Conservation (phyloP, 495 filamentous ascomycete genomes). For the Trichocladium antarcticum region DNA sequence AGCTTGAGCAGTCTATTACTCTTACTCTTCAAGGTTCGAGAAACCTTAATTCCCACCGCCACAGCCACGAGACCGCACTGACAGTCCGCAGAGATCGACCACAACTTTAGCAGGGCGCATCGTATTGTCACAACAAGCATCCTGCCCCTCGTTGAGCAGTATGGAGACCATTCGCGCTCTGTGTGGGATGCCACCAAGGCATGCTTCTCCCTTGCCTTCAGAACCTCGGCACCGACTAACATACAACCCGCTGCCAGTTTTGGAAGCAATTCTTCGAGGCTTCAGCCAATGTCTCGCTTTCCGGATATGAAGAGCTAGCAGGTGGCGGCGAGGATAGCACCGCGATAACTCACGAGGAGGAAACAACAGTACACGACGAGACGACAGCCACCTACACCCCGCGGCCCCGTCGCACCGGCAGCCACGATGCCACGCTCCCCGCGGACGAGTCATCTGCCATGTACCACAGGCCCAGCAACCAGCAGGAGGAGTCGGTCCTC, state of each 20-base stretch:
- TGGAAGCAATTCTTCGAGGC: slow-evolving; percentile 99
- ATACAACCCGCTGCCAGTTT: slow-evolving; percentile 45
- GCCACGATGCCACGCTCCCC: slow-evolving; percentile 28
- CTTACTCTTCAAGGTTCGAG: slow-evolving; percentile 78
- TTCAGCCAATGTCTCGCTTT: slow-evolving; percentile 92
- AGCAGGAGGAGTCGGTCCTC: slow-evolving; percentile 43
- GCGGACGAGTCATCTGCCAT: slow-evolving; percentile 27
- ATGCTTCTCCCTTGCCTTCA: not conserved
- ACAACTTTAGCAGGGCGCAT: slow-evolving; percentile 94
- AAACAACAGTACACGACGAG: slow-evolving; percentile 29
- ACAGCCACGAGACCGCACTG: not conserved
- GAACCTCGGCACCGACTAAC: not conserved
- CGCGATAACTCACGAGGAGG: slow-evolving; percentile 28
- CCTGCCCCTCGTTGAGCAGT: slow-evolving; percentile 88
- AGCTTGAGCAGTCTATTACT: slow-evolving; percentile 91
- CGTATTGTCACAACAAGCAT: slow-evolving; percentile 92
- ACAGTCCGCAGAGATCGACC: slow-evolving; percentile 69
- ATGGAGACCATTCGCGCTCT: slow-evolving; percentile 81
- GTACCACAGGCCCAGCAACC: slow-evolving; percentile 11
- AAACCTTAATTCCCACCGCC: not conserved
- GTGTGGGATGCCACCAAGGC: slow-evolving; percentile 98
- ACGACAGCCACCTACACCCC: slow-evolving; percentile 35
- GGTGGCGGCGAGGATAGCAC: slow-evolving; percentile 43
- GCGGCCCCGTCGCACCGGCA: slow-evolving; percentile 26
- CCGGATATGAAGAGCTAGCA: slow-evolving; percentile 77